A percentile compares a stretch with the other conserved stretches of the same genome.
These are phyloP conservation scores for Nakazawaea holstii DNA, from an alignment of 805 yeast genomes.

Conservation along the genomic window DNA sequence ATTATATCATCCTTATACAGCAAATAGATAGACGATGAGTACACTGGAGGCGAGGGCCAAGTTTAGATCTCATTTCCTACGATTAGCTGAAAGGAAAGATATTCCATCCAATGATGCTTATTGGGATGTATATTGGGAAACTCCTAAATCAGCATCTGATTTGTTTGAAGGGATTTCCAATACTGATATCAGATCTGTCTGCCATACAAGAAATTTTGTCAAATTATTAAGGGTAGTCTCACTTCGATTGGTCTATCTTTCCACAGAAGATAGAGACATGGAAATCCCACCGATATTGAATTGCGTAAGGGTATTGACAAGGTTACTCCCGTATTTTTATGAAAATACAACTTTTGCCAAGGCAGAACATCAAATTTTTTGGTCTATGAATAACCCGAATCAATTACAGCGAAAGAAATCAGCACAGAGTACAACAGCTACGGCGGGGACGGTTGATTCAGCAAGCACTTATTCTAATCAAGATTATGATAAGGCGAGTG, in stretches of 20 bases:
- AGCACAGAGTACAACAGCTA: conserved; percentile 16
- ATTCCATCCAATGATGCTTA: conserved; percentile 29
- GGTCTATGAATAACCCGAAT: conserved; percentile 29
- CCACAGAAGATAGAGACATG: conserved; percentile 1
- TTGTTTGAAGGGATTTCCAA: conserved; percentile 52
- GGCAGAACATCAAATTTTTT: conserved; percentile 32
- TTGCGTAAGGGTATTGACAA: conserved; percentile 59
- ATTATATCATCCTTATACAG: not conserved
- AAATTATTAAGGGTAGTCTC: conserved; percentile 40
- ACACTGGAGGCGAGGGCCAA: conserved; percentile 63
- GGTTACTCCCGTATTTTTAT: conserved; percentile 60
- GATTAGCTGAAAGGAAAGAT: conserved; percentile 43
- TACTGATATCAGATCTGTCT: conserved; percentile 51
- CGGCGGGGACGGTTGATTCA: conserved; percentile 18
- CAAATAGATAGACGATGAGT: conserved; percentile 45
- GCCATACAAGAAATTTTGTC: conserved; percentile 60
- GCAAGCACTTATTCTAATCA: conserved; percentile 17
- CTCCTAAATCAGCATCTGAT: conserved; percentile 49
- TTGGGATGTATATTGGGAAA: conserved; percentile 41
- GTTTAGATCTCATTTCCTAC: conserved; percentile 55
- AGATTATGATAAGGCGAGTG: conserved; percentile 16
- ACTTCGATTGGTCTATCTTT: conserved; percentile 23
- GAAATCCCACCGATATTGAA: conserved; percentile 34
- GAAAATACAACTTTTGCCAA: conserved; percentile 40
- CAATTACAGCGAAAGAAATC: conserved; percentile 10